Evolutionary conservation across 2,329 filamentous ascomycete species (phyloP).

Genomic region (Nannizzia gypsea): DNA sequence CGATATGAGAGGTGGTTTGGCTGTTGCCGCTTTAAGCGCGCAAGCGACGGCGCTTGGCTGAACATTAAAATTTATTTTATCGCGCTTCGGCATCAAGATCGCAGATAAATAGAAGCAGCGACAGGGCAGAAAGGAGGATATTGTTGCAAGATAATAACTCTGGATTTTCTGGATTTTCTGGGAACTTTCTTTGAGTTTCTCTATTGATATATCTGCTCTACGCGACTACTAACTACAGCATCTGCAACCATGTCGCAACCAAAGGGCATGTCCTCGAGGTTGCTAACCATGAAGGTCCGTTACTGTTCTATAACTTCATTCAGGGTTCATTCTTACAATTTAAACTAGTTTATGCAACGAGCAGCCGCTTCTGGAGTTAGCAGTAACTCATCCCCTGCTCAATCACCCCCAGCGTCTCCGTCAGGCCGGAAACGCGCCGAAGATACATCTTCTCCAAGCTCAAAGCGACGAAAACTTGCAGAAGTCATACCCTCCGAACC

Average conservation of each 20-base stretch:
- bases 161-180: not conserved
- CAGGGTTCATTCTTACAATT: not conserved
- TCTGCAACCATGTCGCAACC: constrained; percentile 11
- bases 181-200: not conserved
- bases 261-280: constrained; percentile 67
- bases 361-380: constrained; percentile 49
- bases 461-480: constrained; percentile 29
- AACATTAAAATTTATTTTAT: not conserved
- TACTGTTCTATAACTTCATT: not conserved
- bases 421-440: constrained; percentile 36
- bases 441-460: constrained; percentile 24
- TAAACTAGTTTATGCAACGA: constrained; percentile 74
- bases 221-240: not conserved
- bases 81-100: not conserved
- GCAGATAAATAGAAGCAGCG: not conserved
- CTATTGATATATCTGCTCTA: not conserved
- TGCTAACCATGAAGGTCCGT: constrained; percentile 72
- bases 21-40: constrained; percentile 5
- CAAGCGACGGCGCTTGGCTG: not conserved
- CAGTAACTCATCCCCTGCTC: constrained; percentile 34
- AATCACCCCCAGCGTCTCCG: constrained; percentile 15
- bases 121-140: not conserved
- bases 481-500: constrained; percentile 10
- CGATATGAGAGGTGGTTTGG: not conserved
- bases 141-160: not conserved